Base-by-base conservation (phyloP, 345 rosid genomes). In the Eucalyptus marginata region DNA sequence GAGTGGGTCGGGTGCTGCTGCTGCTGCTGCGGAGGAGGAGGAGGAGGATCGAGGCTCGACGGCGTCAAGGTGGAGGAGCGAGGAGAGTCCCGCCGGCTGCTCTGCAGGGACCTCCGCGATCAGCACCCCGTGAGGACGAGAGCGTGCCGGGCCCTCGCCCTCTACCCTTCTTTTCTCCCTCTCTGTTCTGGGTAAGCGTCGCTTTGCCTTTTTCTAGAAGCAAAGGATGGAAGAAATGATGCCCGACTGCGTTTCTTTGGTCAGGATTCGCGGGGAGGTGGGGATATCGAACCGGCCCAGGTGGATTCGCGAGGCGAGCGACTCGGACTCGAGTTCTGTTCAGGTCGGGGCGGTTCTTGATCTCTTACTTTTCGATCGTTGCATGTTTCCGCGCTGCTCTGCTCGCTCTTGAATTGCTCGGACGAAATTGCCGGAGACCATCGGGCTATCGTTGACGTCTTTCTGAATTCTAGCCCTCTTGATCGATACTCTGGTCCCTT, bases 1-100 rank as follows among this genome's bases (percentile, higher is more conserved):
- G 96, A 95, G 83, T 95, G 98, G 99, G 89, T 93, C 81, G 98
- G 94, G 86, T 97, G 99, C 89, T 95, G 99, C 87, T 97, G 99
- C 88, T n/a, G 1, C 40, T 3, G 40, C 3, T 4, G 59, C 0
- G 59, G 59, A 54, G 62, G 62, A 0, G 27, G 59, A 56, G 62
- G 62, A 33, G 80, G 44, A 68, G 80, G 80, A 11, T 9, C 83
- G 83, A 76, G 11, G 43, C 24, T 76, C 47, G 83, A 20, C 56
- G 89, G 79, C 88, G 88, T 71, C 40, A 91, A 90, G 33, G 93
- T 90, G 43, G 94, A 92, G 62, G 90, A 87, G 90, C 95, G 89
- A 86, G 92, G 33, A 47, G 62, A 56, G 62, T 12, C 62, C 29
- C 62, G 27, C 13, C 62, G 27, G 62, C 29, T 56, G 25, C 29